These are phyloP conservation scores for Dictyostelium purpureum DNA, from an alignment of 78 protist species.

Conservation along the genomic window DNA sequence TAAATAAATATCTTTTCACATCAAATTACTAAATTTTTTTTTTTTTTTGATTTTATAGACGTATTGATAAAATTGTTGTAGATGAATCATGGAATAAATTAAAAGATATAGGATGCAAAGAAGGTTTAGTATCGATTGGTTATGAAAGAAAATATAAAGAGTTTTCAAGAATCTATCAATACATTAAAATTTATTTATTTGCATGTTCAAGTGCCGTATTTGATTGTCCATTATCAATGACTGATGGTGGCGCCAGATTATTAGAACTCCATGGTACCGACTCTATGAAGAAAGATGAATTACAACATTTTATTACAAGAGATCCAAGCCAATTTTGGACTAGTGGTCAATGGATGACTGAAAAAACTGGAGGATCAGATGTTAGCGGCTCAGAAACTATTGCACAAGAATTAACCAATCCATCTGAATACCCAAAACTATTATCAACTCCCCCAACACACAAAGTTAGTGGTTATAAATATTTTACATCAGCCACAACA, in stretches of 20 bases:
- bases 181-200: constrained; percentile 75
- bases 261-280: constrained; percentile 57
- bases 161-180: constrained; percentile 71
- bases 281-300: not conserved
- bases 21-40: too few relatives aligned
- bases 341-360: constrained; percentile 89
- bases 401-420: not conserved
- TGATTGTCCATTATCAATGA: constrained; percentile 86
- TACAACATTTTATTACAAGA: constrained; percentile 35
- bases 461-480: constrained; percentile 73
- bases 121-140: constrained; percentile 77
- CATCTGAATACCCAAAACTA: too few relatives aligned
- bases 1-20: too few relatives aligned
- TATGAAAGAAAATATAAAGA: constrained; percentile 68
- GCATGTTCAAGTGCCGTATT: constrained; percentile 79
- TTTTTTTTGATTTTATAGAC: too few relatives aligned
- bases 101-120: constrained; percentile 69
- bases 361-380: constrained; percentile 85
- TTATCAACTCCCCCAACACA: not conserved
- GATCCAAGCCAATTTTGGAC: constrained; percentile 78
- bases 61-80: constrained; percentile 68
- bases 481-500: constrained; percentile 81
- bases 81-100: constrained; percentile 79
- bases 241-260: constrained; percentile 83
- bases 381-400: constrained; percentile 75